phyloP scores from a whole-genome alignment of 371 early-diverging fungal species.

The Chytridium lagenaria region DNA sequence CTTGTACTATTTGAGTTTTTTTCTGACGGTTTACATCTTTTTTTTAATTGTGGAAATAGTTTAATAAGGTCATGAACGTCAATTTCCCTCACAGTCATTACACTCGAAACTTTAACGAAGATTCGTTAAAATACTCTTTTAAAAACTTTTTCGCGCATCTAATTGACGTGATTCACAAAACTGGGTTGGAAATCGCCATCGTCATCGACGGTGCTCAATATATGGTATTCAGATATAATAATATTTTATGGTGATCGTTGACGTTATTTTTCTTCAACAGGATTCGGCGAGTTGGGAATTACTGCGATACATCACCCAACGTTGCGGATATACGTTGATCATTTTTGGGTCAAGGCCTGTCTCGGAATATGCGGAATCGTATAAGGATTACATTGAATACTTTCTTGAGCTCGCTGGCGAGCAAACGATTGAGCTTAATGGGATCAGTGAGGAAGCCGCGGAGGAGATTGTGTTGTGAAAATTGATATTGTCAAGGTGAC shows the following conservation, averaged over 20 bases:
- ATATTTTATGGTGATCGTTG: background rate
- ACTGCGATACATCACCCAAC: background rate
- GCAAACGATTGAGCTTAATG: background rate
- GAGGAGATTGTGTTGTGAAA: background rate
- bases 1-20: too few relatives aligned
- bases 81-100: background rate
- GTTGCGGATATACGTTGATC: background rate
- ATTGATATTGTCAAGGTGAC: background rate
- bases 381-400: slow-evolving; percentile 7
- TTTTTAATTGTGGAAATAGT: too few relatives aligned
- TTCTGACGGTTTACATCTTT: too few relatives aligned
- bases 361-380: background rate
- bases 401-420: slow-evolving; percentile 3
- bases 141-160: slow-evolving; percentile 1
- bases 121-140: slow-evolving; percentile 1
- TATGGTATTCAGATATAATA: too few relatives aligned
- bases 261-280: background rate
- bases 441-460: slow-evolving; percentile 8
- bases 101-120: background rate
- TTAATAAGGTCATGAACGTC: slow-evolving; percentile 19
- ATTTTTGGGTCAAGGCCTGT: background rate
- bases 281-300: slow-evolving; percentile 15
- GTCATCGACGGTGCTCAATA: slow-evolving; percentile 1
- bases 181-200: background rate
- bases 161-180: background rate